These are phyloP conservation scores for Leishmania martiniquensis DNA, from an alignment of 208 protist genomes.

Conservation along the genomic window DNA sequence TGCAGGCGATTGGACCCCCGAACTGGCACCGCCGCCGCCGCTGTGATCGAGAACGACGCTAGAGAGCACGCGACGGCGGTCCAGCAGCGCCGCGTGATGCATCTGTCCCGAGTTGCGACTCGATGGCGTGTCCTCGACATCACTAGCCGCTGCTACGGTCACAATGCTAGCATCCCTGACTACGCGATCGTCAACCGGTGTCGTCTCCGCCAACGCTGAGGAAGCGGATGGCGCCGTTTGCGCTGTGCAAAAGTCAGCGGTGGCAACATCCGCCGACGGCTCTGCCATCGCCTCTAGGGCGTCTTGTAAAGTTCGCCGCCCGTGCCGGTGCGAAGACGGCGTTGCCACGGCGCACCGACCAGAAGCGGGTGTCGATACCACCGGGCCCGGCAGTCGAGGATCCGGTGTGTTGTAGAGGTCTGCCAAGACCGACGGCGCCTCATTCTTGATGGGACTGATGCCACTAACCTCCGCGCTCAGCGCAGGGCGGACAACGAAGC, in stretches of 20 bases:
- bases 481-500: conserved; percentile 10
- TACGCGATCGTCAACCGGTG: background rate
- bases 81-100: background rate
- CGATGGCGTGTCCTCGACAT: background rate
- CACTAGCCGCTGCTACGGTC: background rate
- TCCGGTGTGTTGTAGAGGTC: conserved; percentile 39
- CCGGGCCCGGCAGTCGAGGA: background rate
- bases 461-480: conserved; percentile 39
- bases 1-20: background rate
- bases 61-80: background rate
- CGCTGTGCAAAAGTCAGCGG: conserved; percentile 18
- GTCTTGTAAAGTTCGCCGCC: background rate
- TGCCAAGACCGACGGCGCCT: conserved; percentile 36
- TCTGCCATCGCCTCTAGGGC: background rate
- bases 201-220: background rate
- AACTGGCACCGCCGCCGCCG: background rate
- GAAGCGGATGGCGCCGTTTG: conserved; percentile 12
- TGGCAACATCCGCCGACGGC: background rate
- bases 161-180: background rate
- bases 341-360: background rate
- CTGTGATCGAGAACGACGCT: background rate
- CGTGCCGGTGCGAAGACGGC: background rate
- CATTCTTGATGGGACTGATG: conserved; percentile 54
- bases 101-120: background rate
- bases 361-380: background rate